Evolutionary conservation across 2,329 filamentous ascomycete genomes (phyloP).

Genomic region (Pseudogymnoascus sp.): DNA sequence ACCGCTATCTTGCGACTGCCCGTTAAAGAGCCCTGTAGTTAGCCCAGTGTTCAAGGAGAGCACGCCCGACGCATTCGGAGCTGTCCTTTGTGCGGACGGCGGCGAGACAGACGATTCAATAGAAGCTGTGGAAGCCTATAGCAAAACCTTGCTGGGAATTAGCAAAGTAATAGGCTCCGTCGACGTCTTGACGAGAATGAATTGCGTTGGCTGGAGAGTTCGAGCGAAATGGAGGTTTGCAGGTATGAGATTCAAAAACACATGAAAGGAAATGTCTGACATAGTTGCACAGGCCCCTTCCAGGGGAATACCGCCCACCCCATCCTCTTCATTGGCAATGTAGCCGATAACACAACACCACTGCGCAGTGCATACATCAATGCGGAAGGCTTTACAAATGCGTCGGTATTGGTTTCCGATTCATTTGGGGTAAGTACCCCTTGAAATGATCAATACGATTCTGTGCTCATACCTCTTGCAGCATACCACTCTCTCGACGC

Average conservation of each 20-base stretch:
- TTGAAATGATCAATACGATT: background rate
- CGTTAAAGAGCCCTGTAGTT: constrained; percentile 12
- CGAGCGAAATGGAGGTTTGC: constrained; percentile 27
- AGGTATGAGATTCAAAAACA: constrained; percentile 15
- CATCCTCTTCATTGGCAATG: constrained; percentile 33
- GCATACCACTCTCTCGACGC: constrained; percentile 39
- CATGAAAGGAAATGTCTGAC: background rate
- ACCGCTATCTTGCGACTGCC: constrained; percentile 11
- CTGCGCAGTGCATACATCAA: constrained; percentile 28
- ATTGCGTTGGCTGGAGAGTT: constrained; percentile 28
- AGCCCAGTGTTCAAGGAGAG: constrained; percentile 26
- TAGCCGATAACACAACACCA: constrained; percentile 31
- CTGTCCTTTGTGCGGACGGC: constrained; percentile 27
- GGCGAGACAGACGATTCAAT: constrained; percentile 18
- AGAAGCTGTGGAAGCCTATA: constrained; percentile 22
- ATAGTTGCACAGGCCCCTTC: constrained; percentile 24
- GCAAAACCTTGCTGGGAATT: constrained; percentile 22
- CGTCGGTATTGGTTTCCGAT: constrained; percentile 41
- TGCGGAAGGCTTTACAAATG: constrained; percentile 35
- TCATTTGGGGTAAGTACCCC: constrained; percentile 40
- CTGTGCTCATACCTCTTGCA: constrained; percentile 18
- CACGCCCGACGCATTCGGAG: constrained; percentile 20
- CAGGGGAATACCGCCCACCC: constrained; percentile 28
- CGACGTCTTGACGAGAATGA: constrained; percentile 33
- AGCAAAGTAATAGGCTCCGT: constrained; percentile 39